Evolutionary conservation across 2,329 filamentous ascomycete species (phyloP).

Genomic region (Colletotrichum sp.): DNA sequence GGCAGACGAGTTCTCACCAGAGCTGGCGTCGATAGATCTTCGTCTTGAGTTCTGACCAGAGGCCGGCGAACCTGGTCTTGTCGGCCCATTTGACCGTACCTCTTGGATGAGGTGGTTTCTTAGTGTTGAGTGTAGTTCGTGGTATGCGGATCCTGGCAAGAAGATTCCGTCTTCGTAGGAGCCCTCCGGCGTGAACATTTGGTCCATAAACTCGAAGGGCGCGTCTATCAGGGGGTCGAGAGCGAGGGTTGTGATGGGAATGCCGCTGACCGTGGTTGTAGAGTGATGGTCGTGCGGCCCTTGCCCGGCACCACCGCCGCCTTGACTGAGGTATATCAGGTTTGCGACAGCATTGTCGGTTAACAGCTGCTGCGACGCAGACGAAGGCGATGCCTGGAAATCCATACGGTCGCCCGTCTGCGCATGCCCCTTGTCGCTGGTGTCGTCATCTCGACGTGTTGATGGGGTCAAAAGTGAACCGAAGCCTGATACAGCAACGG

Average conservation of each 20-base stretch:
- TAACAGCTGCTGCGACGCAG: conserved; percentile 28
- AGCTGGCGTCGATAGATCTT: background rate
- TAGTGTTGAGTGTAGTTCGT: conserved; percentile 49
- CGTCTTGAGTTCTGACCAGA: background rate
- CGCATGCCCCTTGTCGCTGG: background rate
- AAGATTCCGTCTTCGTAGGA: conserved; percentile 47
- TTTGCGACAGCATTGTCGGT: conserved; percentile 40
- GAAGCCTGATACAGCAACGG: background rate
- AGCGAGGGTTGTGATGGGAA: conserved; percentile 5
- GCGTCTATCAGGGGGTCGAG: conserved; percentile 14
- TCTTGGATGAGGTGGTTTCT: conserved; percentile 50
- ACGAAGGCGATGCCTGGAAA: conserved; percentile 20
- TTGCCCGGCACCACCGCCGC: conserved; percentile 22
- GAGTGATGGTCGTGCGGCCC: background rate
- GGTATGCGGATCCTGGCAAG: conserved; percentile 50
- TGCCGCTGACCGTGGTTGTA: background rate
- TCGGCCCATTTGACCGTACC: conserved; percentile 43
- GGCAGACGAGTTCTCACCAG: background rate
- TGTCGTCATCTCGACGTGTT: background rate
- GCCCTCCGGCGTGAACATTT: conserved; percentile 35
- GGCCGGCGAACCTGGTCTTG: conserved; percentile 20
- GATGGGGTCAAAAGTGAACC: background rate
- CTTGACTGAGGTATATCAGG: conserved; percentile 37
- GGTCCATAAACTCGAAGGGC: conserved; percentile 23
- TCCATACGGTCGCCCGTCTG: background rate